Percentiles rank a stretch among this genome's conserved stretches.
Conservation (phyloP, 2,329 filamentous ascomycete species). For the Ceratocystiopsis brevicomis region DNA sequence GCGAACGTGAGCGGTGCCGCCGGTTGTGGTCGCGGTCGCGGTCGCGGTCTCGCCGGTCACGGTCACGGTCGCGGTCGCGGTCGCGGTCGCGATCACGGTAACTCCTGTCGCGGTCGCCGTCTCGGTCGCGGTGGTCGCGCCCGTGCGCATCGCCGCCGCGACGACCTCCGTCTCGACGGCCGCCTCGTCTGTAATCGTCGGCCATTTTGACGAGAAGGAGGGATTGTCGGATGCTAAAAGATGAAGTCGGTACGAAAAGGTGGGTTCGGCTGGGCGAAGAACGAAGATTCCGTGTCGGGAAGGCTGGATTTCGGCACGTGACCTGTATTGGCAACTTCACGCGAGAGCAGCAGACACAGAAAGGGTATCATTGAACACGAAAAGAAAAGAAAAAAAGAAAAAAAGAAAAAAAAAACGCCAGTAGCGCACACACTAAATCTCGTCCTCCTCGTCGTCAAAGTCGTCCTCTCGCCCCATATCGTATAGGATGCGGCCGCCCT, state of each 20-base stretch:
- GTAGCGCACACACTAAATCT: slow-evolving; percentile 32
- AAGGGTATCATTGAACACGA: neutral
- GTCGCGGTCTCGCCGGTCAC: slow-evolving; percentile 5
- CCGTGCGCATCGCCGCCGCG: neutral
- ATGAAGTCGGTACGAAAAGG: neutral
- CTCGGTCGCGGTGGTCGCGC: neutral
- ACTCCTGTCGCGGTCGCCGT: neutral
- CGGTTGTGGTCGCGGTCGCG: slow-evolving; percentile 1
- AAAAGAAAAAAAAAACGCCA: neutral
- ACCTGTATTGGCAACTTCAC: too few species aligned
- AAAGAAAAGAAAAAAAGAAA: too few species aligned
- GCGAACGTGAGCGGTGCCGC: neutral
- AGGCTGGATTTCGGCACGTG: too few species aligned
- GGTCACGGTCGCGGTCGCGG: neutral
- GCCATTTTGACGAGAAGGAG: slow-evolving; percentile 1
- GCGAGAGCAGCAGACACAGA: too few species aligned
- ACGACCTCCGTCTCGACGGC: slow-evolving; percentile 7
- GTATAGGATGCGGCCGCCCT: slow-evolving; percentile 85
- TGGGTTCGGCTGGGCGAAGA: neutral
- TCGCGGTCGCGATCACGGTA: neutral
- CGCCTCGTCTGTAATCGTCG: slow-evolving; percentile 5
- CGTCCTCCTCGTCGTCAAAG: slow-evolving; percentile 53
- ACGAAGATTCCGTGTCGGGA: too few species aligned
- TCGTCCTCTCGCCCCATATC: slow-evolving; percentile 95
- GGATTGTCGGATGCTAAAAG: neutral